Conservation (phyloP, 2,329 filamentous ascomycete species). For the Cladosporium velox region DNA sequence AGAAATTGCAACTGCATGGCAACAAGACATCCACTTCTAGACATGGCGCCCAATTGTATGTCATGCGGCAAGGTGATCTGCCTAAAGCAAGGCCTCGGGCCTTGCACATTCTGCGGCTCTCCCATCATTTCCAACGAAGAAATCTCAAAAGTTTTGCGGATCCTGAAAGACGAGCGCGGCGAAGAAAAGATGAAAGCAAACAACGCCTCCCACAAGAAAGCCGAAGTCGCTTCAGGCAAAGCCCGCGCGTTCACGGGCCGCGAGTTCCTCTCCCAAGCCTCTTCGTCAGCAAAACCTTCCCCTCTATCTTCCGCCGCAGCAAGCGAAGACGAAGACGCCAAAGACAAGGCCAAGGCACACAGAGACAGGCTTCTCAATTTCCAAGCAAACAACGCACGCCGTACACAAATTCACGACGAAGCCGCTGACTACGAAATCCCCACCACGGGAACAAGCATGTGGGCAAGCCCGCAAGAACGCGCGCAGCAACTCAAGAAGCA, state of each 20-base stretch:
- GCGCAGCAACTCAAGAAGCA: constrained; percentile 82
- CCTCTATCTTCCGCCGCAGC: constrained; percentile 36
- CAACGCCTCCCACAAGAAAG: constrained; percentile 66
- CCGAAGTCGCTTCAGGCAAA: constrained; percentile 59
- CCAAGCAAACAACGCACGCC: constrained; percentile 80
- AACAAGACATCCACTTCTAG: constrained; percentile 80
- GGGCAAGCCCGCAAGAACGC: constrained; percentile 80
- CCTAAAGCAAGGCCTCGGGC: constrained; percentile 87
- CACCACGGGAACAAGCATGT: constrained; percentile 66
- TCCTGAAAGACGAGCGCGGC: constrained; percentile 81
- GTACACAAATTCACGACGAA: constrained; percentile 85
- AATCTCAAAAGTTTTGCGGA: constrained; percentile 80
- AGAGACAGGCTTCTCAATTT: constrained; percentile 78
- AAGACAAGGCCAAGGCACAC: constrained; percentile 72
- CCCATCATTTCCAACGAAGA: constrained; percentile 72
- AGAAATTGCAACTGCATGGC: constrained; percentile 86
- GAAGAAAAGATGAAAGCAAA: constrained; percentile 83
- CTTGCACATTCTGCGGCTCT: constrained; percentile 85
- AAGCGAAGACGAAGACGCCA: constrained; percentile 48
- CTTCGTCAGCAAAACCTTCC: constrained; percentile 39
- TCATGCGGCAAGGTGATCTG: constrained; percentile 94
- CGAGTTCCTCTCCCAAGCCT: constrained; percentile 38
- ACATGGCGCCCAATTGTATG: constrained; percentile 90
- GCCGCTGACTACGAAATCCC: constrained; percentile 72
- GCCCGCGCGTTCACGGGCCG: constrained; percentile 40